phyloP scores from a whole-genome alignment of 2,329 filamentous ascomycete species.

The Colletotrichum sp. region DNA sequence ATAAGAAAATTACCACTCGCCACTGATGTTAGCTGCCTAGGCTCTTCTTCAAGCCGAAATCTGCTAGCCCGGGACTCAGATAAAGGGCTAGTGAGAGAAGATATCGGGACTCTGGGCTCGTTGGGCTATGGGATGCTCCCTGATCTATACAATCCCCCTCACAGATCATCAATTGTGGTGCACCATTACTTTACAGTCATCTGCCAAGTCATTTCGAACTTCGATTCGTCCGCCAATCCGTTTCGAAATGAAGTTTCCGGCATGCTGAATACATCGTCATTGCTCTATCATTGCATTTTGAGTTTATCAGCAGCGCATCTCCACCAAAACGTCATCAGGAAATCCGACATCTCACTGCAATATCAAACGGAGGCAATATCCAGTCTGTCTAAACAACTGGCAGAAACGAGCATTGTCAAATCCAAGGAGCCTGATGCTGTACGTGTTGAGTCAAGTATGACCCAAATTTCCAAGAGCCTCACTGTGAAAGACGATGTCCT shows the following conservation, averaged over 20 bases:
- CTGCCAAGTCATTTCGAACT: neutral
- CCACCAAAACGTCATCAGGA: neutral
- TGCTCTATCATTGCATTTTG: neutral
- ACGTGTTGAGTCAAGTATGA: too few species aligned
- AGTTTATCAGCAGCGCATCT: neutral
- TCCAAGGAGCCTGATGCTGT: neutral
- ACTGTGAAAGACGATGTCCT: neutral
- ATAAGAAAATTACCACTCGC: too few species aligned
- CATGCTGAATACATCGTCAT: neutral
- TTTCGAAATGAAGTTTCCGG: neutral
- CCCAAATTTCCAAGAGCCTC: too few species aligned
- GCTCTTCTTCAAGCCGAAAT: too few species aligned
- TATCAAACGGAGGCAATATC: neutral
- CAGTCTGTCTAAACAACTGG: neutral
- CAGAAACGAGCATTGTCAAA: neutral
- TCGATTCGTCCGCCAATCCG: neutral
- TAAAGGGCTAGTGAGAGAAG: too few species aligned
- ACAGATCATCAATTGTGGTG: too few species aligned
- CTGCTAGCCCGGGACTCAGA: too few species aligned
- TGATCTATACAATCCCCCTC: neutral
- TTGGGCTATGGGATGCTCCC: too few species aligned
- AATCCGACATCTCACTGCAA: neutral
- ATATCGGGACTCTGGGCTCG: too few species aligned
- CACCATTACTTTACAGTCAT: neutral
- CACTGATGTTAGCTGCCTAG: too few species aligned